These are phyloP conservation scores for Petunia secreta DNA, from an alignment of 257 asterid species.

Conservation along the genomic window DNA sequence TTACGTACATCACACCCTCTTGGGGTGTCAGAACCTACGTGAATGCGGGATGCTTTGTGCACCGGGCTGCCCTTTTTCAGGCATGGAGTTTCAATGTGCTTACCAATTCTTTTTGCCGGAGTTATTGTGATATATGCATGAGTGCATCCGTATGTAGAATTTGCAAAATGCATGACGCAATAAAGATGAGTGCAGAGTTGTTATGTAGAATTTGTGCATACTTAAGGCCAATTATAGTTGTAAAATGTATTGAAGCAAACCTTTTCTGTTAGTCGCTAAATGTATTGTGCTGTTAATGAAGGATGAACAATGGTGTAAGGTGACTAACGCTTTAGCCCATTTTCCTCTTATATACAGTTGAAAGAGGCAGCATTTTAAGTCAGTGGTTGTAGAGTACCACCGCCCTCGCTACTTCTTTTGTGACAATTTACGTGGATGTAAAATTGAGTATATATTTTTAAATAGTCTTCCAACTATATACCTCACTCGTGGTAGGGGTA, in stretches of 20 bases:
- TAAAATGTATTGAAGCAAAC: background rate
- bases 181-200: background rate
- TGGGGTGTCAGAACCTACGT: too few relatives aligned
- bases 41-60: too few relatives aligned
- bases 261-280: constrained; percentile 6
- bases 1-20: too few relatives aligned
- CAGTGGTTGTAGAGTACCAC: background rate
- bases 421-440: background rate
- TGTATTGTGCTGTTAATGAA: background rate
- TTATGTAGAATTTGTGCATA: background rate
- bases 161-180: too few relatives aligned
- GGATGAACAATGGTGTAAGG: background rate
- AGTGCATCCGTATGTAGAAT: too few relatives aligned
- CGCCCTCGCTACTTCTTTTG: background rate
- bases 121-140: too few relatives aligned
- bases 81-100: too few relatives aligned
- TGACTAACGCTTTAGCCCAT: background rate
- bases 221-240: background rate
- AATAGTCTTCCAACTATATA: background rate
- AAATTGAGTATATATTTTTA: too few relatives aligned
- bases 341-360: too few relatives aligned
- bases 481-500: too few relatives aligned
- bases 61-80: too few relatives aligned
- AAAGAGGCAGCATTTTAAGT: background rate
- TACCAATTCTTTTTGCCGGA: too few relatives aligned